Evolutionary conservation across 2,329 filamentous ascomycete genomes (phyloP).

Genomic region (Phyllosticta ampelicida): DNA sequence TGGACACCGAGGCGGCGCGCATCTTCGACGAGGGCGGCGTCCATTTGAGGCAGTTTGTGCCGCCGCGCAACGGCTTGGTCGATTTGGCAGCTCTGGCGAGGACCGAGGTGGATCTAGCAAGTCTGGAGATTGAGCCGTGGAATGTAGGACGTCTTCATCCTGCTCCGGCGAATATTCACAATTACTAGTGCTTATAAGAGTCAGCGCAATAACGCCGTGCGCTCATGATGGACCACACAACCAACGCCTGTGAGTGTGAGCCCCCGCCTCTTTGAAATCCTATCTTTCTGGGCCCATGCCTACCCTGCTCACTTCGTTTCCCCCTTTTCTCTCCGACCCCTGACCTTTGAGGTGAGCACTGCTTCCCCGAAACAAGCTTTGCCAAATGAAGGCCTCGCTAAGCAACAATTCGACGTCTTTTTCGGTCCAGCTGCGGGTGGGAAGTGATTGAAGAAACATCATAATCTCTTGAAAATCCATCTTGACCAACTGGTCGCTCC

Average conservation of each 20-base stretch:
- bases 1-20: conserved; percentile 70
- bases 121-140: neutral
- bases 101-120: neutral
- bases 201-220: neutral
- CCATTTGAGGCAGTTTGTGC: conserved; percentile 66
- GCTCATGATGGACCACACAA: neutral
- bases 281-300: conserved; percentile 25
- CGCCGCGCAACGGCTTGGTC: conserved; percentile 4
- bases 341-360: conserved; percentile 63
- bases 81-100: neutral
- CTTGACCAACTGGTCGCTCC: conserved; percentile 86
- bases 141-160: neutral
- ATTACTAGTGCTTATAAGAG: neutral
- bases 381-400: conserved; percentile 97
- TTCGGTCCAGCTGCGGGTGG: conserved; percentile 89
- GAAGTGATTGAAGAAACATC: conserved; percentile 96
- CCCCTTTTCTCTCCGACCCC: conserved; percentile 16
- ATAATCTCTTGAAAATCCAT: conserved; percentile 99
- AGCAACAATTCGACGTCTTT: conserved; percentile 95
- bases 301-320: conserved; percentile 16
- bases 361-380: conserved; percentile 90
- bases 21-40: conserved; percentile 81
- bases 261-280: neutral
- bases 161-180: neutral
- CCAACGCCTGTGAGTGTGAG: neutral